Evolutionary conservation across 495 filamentous ascomycete species (phyloP), one percentile per base, ranked within the genome.

Genomic region (Trichoderma orchidacearum): DNA sequence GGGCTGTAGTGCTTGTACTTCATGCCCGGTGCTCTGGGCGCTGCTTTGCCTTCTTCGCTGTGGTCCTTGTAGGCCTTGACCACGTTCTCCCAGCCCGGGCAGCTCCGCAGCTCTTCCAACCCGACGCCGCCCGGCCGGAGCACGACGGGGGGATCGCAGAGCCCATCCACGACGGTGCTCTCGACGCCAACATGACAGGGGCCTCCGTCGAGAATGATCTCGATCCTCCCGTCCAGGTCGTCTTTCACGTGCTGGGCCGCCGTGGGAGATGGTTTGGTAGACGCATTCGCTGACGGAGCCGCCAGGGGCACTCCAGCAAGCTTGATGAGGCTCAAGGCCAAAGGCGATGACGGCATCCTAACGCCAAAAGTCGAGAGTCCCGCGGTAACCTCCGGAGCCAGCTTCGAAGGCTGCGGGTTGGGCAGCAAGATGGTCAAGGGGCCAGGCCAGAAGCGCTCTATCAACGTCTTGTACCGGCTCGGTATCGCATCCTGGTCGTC

Each of bases 1-100:
- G 93, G 93, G 21, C 90, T 94, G 65, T 99, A 99, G 67, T 99
- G 93, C 62, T 90, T 85, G 69, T 99, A 99, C 65, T 99, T 99
- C 93, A 99, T 99, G 2, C 93, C 93, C 8, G 93, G 93, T 2
- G 92, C 91, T 56, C 85, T 80, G 5, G 94, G 92, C 23, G 75
- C 72, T 56, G 74, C 68, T 53, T 78, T 63, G 1, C 72, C 79
- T 15, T 66, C 60, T 60, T 84, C 79, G 15, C 75, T 74, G 23
- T 67, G 64, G 60, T 96, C 88, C 58, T 81, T 79, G 66, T 96
- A 95, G 36, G 80, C 92, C 29, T 86, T 76, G 56, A 72, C 72
- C 2, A 88, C 84, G 51, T 78, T 73, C 63, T 88, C 84, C 93
- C 93, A 99, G 3, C 91, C 92, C 3, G 79, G 69, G 64, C 83